These are phyloP conservation scores for Fusarium luffae DNA, from an alignment of 2,329 filamentous ascomycete genomes.

Conservation along the genomic window DNA sequence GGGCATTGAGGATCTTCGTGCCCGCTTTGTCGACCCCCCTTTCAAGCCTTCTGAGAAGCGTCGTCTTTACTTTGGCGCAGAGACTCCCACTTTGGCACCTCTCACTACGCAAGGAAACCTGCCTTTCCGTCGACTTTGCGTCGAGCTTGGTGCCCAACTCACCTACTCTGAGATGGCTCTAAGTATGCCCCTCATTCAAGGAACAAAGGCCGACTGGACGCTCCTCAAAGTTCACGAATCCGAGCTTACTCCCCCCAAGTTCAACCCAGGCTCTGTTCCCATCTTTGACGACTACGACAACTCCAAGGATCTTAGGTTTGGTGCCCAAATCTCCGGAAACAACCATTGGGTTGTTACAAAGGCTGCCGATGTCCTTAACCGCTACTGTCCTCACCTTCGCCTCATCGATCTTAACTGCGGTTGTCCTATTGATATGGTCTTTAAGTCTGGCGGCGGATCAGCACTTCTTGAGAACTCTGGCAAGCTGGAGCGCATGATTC, in stretches of 20 bases:
- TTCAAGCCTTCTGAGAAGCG: constrained; percentile 94
- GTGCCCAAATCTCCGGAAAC: constrained; percentile 91
- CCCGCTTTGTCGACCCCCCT: constrained; percentile 85
- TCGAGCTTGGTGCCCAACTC: constrained; percentile 87
- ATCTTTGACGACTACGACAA: constrained; percentile 84
- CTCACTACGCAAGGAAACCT: constrained; percentile 97
- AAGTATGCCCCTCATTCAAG: constrained; percentile 88
- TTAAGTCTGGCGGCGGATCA: constrained; percentile 86
- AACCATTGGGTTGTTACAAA: constrained; percentile 93
- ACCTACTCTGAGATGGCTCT: constrained; percentile 99
- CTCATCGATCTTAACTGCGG: constrained; percentile 97
- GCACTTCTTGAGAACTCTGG: constrained; percentile 87
- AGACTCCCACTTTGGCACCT: constrained; percentile 93
- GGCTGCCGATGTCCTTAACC: constrained; percentile 82
- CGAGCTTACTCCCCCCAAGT: constrained; percentile 78
- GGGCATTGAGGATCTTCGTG: constrained; percentile 75
- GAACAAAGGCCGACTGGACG: constrained; percentile 92
- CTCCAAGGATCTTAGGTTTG: constrained; percentile 85
- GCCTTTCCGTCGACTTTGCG: constrained; percentile 90
- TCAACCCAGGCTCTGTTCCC: constrained; percentile 61
- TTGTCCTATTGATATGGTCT: constrained; percentile 96
- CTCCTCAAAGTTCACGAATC: constrained; percentile 91
- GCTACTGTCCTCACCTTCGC: constrained; percentile 82
- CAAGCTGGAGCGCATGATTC: constrained; percentile 93
- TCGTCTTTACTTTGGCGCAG: constrained; percentile 89